Evolutionary conservation across 257 asterid species (phyloP).

Genomic region (Anisodus tanguticus): DNA sequence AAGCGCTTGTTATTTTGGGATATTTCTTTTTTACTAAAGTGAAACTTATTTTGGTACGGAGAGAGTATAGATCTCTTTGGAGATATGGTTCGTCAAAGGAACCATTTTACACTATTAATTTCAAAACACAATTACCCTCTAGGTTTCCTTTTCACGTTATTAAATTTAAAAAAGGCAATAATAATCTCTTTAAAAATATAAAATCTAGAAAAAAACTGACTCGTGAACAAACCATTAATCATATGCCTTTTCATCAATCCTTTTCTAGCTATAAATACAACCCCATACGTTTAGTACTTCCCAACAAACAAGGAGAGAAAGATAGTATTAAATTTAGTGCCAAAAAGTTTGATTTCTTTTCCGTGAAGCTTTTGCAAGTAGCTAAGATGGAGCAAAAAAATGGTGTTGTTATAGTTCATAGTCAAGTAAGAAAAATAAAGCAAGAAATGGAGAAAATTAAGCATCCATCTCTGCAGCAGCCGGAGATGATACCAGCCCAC

Average conservation of each 20-base stretch:
- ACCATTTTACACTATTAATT: neutral
- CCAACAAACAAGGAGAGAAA: neutral
- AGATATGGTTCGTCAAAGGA: slow-evolving; percentile 12
- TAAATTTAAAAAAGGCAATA: neutral
- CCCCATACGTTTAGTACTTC: slow-evolving; percentile 7
- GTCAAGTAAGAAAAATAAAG: slow-evolving; percentile 68
- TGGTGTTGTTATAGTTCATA: slow-evolving; percentile 56
- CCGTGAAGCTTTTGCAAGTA: slow-evolving; percentile 20
- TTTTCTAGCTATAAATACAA: slow-evolving; percentile 39
- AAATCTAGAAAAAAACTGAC: neutral
- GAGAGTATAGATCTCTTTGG: neutral
- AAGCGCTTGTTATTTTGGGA: too few relatives aligned
- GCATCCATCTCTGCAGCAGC: slow-evolving; percentile 50
- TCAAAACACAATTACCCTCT: neutral
- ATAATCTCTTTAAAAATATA: too few relatives aligned
- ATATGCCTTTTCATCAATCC: slow-evolving; percentile 28
- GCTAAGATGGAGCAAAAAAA: slow-evolving; percentile 28
- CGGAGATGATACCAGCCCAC: slow-evolving; percentile 43
- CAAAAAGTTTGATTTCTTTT: neutral
- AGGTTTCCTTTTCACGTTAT: neutral
- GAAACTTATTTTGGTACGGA: too few relatives aligned
- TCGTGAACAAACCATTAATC: slow-evolving; percentile 34
- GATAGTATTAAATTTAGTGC: neutral
- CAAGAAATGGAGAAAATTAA: slow-evolving; percentile 71
- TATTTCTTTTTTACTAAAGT: too few relatives aligned